Evolutionary conservation across 1,284 basidiomycete genomes (phyloP).

Genomic region (Ustilago hordei): DNA sequence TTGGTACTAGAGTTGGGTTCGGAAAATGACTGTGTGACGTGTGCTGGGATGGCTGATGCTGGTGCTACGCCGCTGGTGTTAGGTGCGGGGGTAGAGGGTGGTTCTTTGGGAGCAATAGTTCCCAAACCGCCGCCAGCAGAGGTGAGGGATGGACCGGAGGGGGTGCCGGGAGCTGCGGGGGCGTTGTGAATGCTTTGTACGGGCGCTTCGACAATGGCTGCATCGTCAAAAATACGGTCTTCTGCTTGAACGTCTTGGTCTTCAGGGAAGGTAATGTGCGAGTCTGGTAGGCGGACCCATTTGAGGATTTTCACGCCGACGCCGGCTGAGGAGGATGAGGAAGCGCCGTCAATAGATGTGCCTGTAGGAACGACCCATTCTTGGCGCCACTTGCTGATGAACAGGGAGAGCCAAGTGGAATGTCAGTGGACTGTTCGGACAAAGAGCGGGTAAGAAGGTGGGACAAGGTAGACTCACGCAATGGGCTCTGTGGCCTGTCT

Average conservation of each 20-base stretch:
- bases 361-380: slow-evolving; percentile 30
- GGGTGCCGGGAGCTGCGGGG: slow-evolving; percentile 17
- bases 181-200: slow-evolving; percentile 51
- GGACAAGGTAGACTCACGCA: slow-evolving; percentile 12
- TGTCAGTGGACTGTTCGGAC: background rate
- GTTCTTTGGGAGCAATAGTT: slow-evolving; percentile 40
- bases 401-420: too few relatives aligned
- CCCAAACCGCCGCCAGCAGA: slow-evolving; percentile 34
- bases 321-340: slow-evolving; percentile 13
- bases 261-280: slow-evolving; percentile 26
- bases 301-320: slow-evolving; percentile 41
- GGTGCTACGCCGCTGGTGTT: slow-evolving; percentile 4
- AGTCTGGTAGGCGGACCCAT: slow-evolving; percentile 28
- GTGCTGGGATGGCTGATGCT: slow-evolving; percentile 37
- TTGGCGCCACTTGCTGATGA: slow-evolving; percentile 40
- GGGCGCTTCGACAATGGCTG: slow-evolving; percentile 42
- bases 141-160: slow-evolving; percentile 13
- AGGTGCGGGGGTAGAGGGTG: slow-evolving; percentile 15
- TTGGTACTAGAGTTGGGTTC: slow-evolving; percentile 22
- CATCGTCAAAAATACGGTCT: slow-evolving; percentile 31
- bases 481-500: slow-evolving; percentile 39
- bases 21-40: slow-evolving; percentile 22
- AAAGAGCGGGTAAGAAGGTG: background rate
- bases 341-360: slow-evolving; percentile 12
- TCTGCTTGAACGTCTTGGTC: slow-evolving; percentile 40